These are phyloP conservation scores for Cladorrhinum samala DNA, from an alignment of 495 filamentous ascomycete genomes.

Conservation along the genomic window DNA sequence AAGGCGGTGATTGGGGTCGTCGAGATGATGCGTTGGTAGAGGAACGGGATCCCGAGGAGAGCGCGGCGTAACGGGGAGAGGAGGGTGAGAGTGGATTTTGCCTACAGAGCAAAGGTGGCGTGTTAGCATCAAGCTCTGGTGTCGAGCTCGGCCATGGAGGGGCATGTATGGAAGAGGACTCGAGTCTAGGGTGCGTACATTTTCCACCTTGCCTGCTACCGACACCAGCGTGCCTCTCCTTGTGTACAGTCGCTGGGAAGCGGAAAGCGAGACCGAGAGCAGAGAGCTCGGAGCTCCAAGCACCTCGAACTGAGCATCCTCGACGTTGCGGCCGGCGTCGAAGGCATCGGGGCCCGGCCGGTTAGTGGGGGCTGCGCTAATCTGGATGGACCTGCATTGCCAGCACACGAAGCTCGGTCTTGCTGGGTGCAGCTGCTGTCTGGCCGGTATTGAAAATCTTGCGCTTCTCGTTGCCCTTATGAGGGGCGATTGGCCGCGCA, in stretches of 20 bases:
- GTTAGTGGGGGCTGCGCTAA: constrained; percentile 48
- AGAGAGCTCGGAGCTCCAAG: constrained; percentile 84
- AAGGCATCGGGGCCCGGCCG: constrained; percentile 42
- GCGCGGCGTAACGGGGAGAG: constrained; percentile 76
- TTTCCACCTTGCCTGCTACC: constrained; percentile 81
- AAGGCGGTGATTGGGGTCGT: constrained; percentile 79
- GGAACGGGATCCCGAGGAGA: constrained; percentile 76
- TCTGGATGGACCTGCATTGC: constrained; percentile 48
- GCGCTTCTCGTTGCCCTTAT: constrained; percentile 15
- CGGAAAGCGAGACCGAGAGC: constrained; percentile 84
- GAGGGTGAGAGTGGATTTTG: constrained; percentile 80
- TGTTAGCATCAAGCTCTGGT: constrained; percentile 10
- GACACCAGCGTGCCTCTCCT: constrained; percentile 85
- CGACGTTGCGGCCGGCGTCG: constrained; percentile 25
- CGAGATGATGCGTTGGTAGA: constrained; percentile 86
- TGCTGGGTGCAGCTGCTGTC: background rate
- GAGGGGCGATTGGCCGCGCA: constrained; percentile 27
- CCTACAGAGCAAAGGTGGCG: constrained; percentile 33
- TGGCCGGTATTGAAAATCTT: constrained; percentile 1
- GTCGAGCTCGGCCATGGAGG: too few species aligned
- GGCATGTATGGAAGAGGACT: constrained; percentile 6
- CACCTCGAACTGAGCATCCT: constrained; percentile 92
- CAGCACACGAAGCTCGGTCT: constrained; percentile 32
- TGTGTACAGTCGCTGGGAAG: constrained; percentile 88
- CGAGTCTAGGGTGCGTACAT: constrained; percentile 46